Conservation (phyloP, 306 rosid species). For the Gynostemma pentaphyllum region DNA sequence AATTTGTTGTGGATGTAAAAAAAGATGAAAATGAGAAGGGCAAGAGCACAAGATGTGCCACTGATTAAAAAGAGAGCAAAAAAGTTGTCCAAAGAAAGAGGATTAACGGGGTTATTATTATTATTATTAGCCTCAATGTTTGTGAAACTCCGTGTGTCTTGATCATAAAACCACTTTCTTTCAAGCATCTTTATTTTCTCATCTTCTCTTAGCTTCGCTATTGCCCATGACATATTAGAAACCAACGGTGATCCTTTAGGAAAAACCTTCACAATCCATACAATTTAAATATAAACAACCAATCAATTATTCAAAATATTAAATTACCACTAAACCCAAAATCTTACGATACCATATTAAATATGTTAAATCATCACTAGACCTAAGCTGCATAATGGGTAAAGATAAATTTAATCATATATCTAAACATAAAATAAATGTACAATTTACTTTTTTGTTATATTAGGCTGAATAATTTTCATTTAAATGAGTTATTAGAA, state of each 20-base stretch:
- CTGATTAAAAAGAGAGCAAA: slow-evolving; percentile 2
- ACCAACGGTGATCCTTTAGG: slow-evolving; percentile 14
- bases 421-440: no score
- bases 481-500: no score
- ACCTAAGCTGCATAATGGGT: not conserved
- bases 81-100: not conserved
- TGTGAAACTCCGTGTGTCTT: not conserved
- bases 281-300: not conserved
- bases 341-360: no score
- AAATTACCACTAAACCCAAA: no score
- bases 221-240: slow-evolving; percentile 7
- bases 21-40: not conserved
- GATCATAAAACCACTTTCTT: not conserved
- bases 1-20: no score
- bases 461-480: no score
- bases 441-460: no score
- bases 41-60: not conserved
- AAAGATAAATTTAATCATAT: no score
- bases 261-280: not conserved
- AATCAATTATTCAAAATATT: not conserved
- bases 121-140: not conserved
- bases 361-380: no score
- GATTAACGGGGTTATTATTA: not conserved
- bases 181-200: not conserved
- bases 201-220: slow-evolving; percentile 8